Conservation (phyloP, 805 yeast species). For the Gaillardinia entomophila region DNA sequence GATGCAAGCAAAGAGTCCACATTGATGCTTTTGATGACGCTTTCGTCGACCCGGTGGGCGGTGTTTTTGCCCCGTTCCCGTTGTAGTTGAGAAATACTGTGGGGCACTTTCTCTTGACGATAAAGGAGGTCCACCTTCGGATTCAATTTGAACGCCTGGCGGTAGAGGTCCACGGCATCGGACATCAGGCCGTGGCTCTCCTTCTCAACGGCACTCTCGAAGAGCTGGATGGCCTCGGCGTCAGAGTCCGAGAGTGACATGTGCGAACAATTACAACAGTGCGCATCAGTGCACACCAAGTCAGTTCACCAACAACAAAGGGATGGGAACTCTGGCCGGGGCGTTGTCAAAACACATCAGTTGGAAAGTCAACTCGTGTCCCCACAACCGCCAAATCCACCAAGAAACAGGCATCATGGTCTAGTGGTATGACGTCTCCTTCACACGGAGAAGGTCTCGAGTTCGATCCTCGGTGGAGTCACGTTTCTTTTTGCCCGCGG, state of each 20-base stretch:
- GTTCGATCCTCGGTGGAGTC: slow-evolving; percentile 16
- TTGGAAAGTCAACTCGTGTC: too few species aligned
- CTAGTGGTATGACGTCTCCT: slow-evolving; percentile 16
- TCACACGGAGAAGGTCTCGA: slow-evolving; percentile 16
- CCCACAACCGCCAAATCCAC: too few species aligned
- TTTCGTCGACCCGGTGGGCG: slow-evolving; percentile 27
- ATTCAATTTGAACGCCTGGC: slow-evolving; percentile 61
- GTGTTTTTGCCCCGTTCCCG: slow-evolving; percentile 24
- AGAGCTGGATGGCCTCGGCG: slow-evolving; percentile 51
- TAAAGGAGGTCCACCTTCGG: slow-evolving; percentile 63
- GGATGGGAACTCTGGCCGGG: too few species aligned
- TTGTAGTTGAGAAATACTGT: slow-evolving; percentile 21
- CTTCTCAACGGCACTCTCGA: slow-evolving; percentile 65
- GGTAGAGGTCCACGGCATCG: slow-evolving; percentile 73
- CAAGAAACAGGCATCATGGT: slow-evolving; percentile 10
- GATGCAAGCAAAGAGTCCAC: slow-evolving; percentile 35
- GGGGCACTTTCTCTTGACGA: slow-evolving; percentile 48
- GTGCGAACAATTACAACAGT: too few species aligned
- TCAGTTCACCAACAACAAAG: too few species aligned
- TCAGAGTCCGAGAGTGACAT: slow-evolving; percentile 4
- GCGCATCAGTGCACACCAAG: too few species aligned
- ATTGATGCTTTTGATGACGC: slow-evolving; percentile 31
- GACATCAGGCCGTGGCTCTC: slow-evolving; percentile 71
- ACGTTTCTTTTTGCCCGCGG: slow-evolving; percentile 2
- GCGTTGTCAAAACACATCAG: too few species aligned